Base-by-base conservation (phyloP, 352 stramenopile genomes). In the Pythium myriotylum region DNA sequence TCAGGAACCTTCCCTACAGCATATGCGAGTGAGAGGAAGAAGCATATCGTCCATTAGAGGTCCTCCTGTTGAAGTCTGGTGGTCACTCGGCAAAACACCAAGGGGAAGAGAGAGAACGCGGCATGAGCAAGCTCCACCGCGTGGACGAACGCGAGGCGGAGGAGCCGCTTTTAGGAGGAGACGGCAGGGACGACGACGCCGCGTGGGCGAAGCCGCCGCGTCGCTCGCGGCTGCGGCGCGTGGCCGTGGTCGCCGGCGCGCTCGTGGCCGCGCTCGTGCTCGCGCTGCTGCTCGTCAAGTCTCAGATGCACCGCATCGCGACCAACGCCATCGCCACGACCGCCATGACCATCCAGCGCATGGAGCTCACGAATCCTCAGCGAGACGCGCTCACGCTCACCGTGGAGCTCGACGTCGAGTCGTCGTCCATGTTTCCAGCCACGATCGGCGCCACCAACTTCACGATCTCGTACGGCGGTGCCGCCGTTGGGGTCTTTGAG, bases 271-370 rank as follows among this genome's bases (percentile, higher is more conserved):
- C 78, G 19, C 23, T 83, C 4, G 55, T 74, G 16, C 48, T 71
- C 33, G 49, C 76, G 49, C 60, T 73, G 41, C 57, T 73, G 27
- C 39, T 91, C 16, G 67, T 81, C 0, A 68, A 73, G 63, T 81
- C 70, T 33, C 81, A 89, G 23, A 76, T 91, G 46, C 62, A 63
- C 17, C 76, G 70, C 45, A 71, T 93, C 42, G 84, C 84, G 23
- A 66, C 73, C 19, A 68, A 67, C 24, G 76, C 84, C 37, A 91
- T 93, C 47, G 68, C 70, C 23, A 74, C 72, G 17, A 85, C 84
- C 2, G 62, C 62, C 13, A 89, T 93, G 80, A 60, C 65, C 41
- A 79, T 91, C n/a, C 40, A 66, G 4, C 64, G 47, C 35, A 88
- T 93, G 84, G 70, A 74, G 52, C 69, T 93, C 45, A 84, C 70